Conservation (phyloP, 2,329 filamentous ascomycete genomes). For the Rhinocladiella mackenziei region DNA sequence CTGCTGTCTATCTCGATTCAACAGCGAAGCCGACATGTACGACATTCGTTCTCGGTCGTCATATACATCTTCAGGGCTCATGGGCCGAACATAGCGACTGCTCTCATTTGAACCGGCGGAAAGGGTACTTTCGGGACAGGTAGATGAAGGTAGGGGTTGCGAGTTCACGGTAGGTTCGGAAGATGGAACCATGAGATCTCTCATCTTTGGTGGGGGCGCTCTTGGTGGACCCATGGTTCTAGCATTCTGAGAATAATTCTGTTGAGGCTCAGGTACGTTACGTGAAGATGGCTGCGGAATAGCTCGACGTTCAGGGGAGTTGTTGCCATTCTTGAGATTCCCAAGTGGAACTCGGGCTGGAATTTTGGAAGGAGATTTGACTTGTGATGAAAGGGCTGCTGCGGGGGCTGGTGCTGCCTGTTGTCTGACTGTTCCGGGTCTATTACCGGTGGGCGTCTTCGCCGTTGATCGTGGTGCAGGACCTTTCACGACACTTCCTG, state of each 20-base stretch:
- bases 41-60: constrained; percentile 59
- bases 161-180: constrained; percentile 38
- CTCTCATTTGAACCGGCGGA: constrained; percentile 41
- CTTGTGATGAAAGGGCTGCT: constrained; percentile 30
- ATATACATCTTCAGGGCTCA: constrained; percentile 78
- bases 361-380: constrained; percentile 48
- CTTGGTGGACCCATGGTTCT: constrained; percentile 54
- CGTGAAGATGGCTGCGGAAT: constrained; percentile 38
- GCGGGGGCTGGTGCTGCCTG: constrained; percentile 23
- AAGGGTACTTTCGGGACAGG: constrained; percentile 52
- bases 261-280: constrained; percentile 17
- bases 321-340: constrained; percentile 45
- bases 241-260: constrained; percentile 30
- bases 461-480: constrained; percentile 43
- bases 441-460: constrained; percentile 45
- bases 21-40: constrained; percentile 43
- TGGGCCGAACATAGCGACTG: constrained; percentile 48
- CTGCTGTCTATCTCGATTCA: constrained; percentile 35
- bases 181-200: constrained; percentile 65
- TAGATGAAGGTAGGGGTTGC: constrained; percentile 28
- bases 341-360: constrained; percentile 45
- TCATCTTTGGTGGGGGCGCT: constrained; percentile 86
- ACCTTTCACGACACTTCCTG: constrained; percentile 39
- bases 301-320: constrained; percentile 71
- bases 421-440: constrained; percentile 40